Conservation (phyloP, 73 alveolate species). For the Tetrahymena elliotti region DNA sequence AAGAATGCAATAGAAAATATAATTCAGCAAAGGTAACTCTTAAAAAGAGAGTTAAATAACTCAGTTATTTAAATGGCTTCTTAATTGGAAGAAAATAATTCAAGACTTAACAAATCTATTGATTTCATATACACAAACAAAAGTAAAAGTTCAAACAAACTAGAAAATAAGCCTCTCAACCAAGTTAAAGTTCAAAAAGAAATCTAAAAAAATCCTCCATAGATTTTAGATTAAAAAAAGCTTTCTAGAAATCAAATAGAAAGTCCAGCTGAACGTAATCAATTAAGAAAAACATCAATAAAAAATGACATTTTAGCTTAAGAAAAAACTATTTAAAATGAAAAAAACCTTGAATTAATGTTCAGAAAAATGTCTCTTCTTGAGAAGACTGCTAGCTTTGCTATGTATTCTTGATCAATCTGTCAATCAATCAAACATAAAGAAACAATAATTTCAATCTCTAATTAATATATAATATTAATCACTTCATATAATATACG, state of each 20-base stretch:
- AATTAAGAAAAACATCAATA: neutral
- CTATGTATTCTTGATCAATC: neutral
- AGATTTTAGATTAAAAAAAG: neutral
- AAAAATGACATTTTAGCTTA: neutral
- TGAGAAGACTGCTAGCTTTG: neutral
- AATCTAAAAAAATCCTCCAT: neutral
- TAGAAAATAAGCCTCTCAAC: neutral
- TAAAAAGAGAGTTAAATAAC: neutral
- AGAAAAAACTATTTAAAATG: neutral
- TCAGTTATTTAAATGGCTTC: neutral
- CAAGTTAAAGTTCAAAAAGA: neutral
- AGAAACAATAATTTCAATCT: neutral
- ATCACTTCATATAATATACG: too few relatives aligned
- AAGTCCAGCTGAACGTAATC: neutral
- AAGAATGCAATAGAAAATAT: neutral
- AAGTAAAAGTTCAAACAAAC: neutral
- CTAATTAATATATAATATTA: too few relatives aligned
- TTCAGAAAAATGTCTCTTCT: neutral
- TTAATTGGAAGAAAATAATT: neutral
- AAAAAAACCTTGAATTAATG: neutral
- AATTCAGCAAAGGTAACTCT: neutral
- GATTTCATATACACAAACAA: neutral
- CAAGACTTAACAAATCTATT: neutral
- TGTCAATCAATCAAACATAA: too few relatives aligned
- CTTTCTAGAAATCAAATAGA: neutral